Percentiles rank a stretch among this genome's conserved stretches.
These are phyloP conservation scores for Hordeum pubiflorum DNA, from an alignment of 202 grass and related monocot species.

Conservation along the genomic window DNA sequence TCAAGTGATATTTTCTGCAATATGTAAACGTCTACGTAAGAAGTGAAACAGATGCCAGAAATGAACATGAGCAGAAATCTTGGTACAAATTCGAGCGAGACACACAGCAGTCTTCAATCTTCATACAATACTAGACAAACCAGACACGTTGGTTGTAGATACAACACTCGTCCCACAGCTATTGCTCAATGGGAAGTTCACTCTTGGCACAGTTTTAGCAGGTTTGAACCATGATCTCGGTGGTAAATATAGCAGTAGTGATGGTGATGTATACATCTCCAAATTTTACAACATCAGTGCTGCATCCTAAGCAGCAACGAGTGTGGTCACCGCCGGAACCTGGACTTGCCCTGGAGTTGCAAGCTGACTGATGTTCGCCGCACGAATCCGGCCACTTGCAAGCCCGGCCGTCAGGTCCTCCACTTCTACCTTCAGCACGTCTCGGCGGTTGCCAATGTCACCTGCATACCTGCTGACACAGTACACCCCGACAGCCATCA, in stretches of 20 bases:
- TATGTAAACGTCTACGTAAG: too few species aligned
- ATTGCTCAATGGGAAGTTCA: slow-evolving; percentile 14
- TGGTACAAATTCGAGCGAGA: too few species aligned
- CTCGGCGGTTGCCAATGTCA: slow-evolving; percentile 57
- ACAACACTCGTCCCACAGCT: background rate
- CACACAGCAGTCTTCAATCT: background rate
- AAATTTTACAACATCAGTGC: slow-evolving; percentile 5
- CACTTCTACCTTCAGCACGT: slow-evolving; percentile 45
- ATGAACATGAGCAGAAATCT: too few species aligned
- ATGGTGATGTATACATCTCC: background rate
- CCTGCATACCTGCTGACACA: slow-evolving; percentile 55
- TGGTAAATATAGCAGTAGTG: background rate
- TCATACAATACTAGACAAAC: background rate
- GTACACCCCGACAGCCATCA: slow-evolving; percentile 50
- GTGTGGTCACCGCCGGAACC: background rate
- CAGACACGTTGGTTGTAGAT: slow-evolving; percentile 5
- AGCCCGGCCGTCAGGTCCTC: slow-evolving; percentile 55
- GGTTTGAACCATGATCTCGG: background rate
- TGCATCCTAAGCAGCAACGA: slow-evolving; percentile 25
- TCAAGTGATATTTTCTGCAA: too few species aligned
- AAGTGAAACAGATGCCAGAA: too few species aligned
- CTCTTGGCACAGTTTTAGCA: slow-evolving; percentile 7
- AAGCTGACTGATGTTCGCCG: slow-evolving; percentile 37
- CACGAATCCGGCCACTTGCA: slow-evolving; percentile 40
- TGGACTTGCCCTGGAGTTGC: slow-evolving; percentile 13